Conservation (phyloP, 2,329 filamentous ascomycete genomes). For the Ceratocystis ficicola region DNA sequence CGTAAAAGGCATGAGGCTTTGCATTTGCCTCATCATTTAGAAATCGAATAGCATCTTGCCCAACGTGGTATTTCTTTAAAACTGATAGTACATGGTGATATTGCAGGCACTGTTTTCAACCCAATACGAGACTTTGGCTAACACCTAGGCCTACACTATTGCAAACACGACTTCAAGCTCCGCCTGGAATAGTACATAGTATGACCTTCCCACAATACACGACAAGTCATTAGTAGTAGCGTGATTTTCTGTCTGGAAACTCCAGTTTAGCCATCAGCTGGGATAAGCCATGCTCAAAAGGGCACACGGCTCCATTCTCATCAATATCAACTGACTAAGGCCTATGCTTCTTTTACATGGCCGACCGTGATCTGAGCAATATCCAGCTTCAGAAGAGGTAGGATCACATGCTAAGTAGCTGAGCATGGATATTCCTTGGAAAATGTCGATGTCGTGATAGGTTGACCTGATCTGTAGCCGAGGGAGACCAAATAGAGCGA, state of each 20-base stretch:
- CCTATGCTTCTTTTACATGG: not conserved
- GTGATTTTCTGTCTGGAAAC: not conserved
- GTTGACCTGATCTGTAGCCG: not conserved
- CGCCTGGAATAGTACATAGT: not conserved
- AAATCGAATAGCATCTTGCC: constrained; percentile 1
- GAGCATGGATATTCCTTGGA: constrained; percentile 5
- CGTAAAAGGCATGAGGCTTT: constrained; percentile 19
- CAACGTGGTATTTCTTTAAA: not conserved
- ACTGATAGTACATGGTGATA: not conserved
- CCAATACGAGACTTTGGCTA: not conserved
- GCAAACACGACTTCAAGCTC: too few species aligned
- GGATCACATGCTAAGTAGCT: not conserved
- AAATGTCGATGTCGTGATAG: not conserved
- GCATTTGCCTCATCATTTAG: constrained; percentile 15
- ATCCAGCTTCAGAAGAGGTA: not conserved
- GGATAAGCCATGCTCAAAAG: constrained; percentile 5
- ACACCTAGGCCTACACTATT: too few species aligned
- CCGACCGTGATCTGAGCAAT: not conserved
- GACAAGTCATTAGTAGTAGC: not conserved
- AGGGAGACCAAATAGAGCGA: not conserved
- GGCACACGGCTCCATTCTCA: not conserved
- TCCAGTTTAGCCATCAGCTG: not conserved
- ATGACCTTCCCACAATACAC: not conserved
- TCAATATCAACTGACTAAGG: constrained; percentile 2
- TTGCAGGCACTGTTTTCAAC: not conserved